phyloP scores from a whole-genome alignment of 768 basidiomycete species.

The Tricholomella constricta region DNA sequence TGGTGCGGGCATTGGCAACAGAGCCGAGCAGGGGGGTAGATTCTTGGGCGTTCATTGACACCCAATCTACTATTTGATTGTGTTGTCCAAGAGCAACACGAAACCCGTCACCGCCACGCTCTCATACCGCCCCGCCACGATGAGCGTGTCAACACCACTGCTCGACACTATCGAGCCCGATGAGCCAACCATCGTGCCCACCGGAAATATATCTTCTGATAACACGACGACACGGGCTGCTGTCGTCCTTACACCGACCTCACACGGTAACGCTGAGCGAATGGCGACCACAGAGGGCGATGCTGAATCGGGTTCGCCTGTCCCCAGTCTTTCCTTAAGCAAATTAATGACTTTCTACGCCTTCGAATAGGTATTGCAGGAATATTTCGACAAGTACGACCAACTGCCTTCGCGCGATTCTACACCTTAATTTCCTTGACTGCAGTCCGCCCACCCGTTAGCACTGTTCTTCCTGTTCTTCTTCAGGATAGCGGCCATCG shows the following conservation, averaged over 20 bases:
- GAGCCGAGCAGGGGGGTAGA: slow-evolving; percentile 22
- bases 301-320: slow-evolving; percentile 71
- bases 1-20: not conserved
- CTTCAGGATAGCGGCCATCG: slow-evolving; percentile 86
- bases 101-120: not conserved
- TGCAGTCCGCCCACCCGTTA: slow-evolving; percentile 78
- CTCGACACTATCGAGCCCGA: slow-evolving; percentile 88
- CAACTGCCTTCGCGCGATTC: not conserved
- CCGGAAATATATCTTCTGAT: slow-evolving; percentile 36
- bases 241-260: slow-evolving; percentile 61
- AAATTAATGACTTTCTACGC: slow-evolving; percentile 4
- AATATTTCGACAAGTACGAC: slow-evolving; percentile 71
- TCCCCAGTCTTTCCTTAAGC: not conserved
- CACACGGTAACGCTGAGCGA: slow-evolving; percentile 35
- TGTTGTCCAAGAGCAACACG: not conserved
- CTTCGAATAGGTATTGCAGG: slow-evolving; percentile 59
- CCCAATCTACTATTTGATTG: slow-evolving; percentile 14
- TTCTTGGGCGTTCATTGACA: slow-evolving; percentile 18
- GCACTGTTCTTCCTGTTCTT: slow-evolving; percentile 87
- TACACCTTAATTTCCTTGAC: slow-evolving; percentile 13
- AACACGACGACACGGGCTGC: slow-evolving; percentile 36
- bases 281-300: slow-evolving; percentile 62
- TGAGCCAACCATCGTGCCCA: slow-evolving; percentile 47
- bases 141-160: slow-evolving; percentile 63
- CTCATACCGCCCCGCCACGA: slow-evolving; percentile 17